These are phyloP conservation scores for Diphasiastrum complanatum DNA, from an alignment of 83 land plant genomes.

Conservation along the genomic window DNA sequence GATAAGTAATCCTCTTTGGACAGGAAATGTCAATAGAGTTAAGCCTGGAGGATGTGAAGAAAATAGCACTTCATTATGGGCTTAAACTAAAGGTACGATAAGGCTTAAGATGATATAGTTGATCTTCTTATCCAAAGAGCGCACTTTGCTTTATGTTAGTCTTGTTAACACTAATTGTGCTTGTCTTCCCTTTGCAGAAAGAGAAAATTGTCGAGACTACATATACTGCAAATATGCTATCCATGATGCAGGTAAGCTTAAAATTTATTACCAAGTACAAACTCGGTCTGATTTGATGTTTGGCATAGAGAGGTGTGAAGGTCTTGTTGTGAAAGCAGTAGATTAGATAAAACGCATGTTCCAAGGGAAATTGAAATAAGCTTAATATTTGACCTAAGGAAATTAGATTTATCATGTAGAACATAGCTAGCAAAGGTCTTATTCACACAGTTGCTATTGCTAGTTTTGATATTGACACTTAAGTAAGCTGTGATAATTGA, in stretches of 20 bases:
- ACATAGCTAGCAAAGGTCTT: no score
- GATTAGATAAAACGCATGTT: neutral
- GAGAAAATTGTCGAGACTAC: conserved; percentile 76
- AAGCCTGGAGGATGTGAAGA: conserved; percentile 95
- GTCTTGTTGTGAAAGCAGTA: neutral
- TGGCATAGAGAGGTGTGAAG: neutral
- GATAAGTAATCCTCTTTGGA: neutral
- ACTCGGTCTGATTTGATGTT: conserved; percentile 2
- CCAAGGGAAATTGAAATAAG: neutral
- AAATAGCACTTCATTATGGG: conserved; percentile 64
- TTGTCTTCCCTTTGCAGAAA: conserved; percentile 31
- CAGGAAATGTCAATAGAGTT: conserved; percentile 91
- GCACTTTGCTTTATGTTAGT: conserved; percentile 4
- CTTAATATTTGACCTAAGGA: no score
- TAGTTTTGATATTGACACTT: no score
- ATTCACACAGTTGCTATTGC: no score
- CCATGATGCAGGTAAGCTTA: conserved; percentile 83
- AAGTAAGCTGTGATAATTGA: no score
- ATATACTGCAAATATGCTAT: conserved; percentile 68
- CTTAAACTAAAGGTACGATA: conserved; percentile 62
- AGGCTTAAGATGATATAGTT: neutral
- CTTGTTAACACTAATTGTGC: neutral
- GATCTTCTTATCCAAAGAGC: neutral
- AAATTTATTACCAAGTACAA: neutral
- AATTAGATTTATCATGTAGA: no score